These are phyloP conservation scores for Volvox africanus DNA, from an alignment of 139 green algal genomes.

Conservation along the genomic window DNA sequence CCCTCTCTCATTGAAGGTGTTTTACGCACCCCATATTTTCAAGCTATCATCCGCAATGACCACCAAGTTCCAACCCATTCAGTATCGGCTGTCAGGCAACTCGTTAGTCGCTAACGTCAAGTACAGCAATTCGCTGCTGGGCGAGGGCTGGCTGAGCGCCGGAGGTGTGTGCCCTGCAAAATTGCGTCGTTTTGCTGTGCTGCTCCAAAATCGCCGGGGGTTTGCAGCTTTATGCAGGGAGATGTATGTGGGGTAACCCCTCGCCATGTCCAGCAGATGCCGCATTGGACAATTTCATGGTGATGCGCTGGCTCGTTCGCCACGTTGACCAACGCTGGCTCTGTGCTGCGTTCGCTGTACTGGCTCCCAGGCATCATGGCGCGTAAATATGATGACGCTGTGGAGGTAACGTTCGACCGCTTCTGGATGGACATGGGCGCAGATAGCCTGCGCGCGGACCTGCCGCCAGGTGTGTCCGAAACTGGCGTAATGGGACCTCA, in stretches of 20 bases:
- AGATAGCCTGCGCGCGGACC: conserved; percentile 38
- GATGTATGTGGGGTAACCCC: too few species aligned
- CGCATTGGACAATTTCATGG: too few species aligned
- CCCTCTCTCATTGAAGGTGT: conserved; percentile 39
- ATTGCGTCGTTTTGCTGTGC: too few species aligned
- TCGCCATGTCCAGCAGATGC: too few species aligned
- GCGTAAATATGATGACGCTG: conserved; percentile 45
- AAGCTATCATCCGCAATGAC: conserved; percentile 48
- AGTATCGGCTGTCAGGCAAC: conserved; percentile 55
- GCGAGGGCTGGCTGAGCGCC: conserved; percentile 63
- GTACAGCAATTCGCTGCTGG: conserved; percentile 55
- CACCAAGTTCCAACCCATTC: conserved; percentile 59
- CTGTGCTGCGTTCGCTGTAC: not conserved
- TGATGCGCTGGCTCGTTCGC: too few species aligned
- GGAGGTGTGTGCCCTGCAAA: conserved; percentile 27
- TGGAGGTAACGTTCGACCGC: conserved; percentile 62
- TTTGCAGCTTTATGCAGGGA: too few species aligned
- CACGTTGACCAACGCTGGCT: too few species aligned
- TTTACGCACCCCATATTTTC: conserved; percentile 68
- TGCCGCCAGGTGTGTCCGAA: conserved; percentile 5
- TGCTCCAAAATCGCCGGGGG: too few species aligned
- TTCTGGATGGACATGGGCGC: conserved; percentile 65
- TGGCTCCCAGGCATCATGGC: conserved; percentile 42
- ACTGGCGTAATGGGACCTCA: too few species aligned
- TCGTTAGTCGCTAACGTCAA: conserved; percentile 57